A percentile compares a stretch with the other conserved stretches of the same genome.
Conservation (phyloP, 257 asterid species). For the Capsicum pubescens region DNA sequence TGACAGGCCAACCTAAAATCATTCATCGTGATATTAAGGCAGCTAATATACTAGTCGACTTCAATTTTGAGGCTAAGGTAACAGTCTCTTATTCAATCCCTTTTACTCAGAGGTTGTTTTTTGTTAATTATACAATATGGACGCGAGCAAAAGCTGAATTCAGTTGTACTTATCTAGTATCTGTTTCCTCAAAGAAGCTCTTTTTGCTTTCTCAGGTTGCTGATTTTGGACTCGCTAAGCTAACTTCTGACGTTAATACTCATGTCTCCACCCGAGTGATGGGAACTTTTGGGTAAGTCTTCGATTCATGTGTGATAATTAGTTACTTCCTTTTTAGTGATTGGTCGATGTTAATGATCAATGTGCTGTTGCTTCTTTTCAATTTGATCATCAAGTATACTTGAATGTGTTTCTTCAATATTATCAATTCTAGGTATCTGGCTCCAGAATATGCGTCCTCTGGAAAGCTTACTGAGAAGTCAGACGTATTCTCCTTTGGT, state of each 20-base stretch:
- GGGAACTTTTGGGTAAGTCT: constrained; percentile 91
- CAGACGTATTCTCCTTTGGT: constrained; percentile 97
- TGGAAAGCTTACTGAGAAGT: constrained; percentile 88
- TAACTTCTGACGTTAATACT: constrained; percentile 70
- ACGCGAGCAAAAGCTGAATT: neutral
- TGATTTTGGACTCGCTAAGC: constrained; percentile 91
- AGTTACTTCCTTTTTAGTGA: neutral
- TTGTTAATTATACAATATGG: no score
- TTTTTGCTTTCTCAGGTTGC: constrained; percentile 72
- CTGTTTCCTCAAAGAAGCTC: constrained; percentile 25
- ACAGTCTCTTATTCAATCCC: neutral
- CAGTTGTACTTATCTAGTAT: neutral
- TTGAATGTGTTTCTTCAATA: neutral
- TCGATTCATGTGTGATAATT: constrained; percentile 11
- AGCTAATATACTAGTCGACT: constrained; percentile 83
- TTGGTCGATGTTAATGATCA: neutral
- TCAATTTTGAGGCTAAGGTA: constrained; percentile 89
- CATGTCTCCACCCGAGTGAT: constrained; percentile 93
- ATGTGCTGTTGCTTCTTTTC: neutral
- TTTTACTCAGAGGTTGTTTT: no score
- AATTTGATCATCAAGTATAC: neutral
- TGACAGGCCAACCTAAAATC: constrained; percentile 88
- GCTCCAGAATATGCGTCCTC: constrained; percentile 99
- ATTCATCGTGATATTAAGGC: constrained; percentile 95
- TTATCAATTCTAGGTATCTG: constrained; percentile 61